Conservation (phyloP, 2,329 filamentous ascomycete species). For the Cordyceps militaris region DNA sequence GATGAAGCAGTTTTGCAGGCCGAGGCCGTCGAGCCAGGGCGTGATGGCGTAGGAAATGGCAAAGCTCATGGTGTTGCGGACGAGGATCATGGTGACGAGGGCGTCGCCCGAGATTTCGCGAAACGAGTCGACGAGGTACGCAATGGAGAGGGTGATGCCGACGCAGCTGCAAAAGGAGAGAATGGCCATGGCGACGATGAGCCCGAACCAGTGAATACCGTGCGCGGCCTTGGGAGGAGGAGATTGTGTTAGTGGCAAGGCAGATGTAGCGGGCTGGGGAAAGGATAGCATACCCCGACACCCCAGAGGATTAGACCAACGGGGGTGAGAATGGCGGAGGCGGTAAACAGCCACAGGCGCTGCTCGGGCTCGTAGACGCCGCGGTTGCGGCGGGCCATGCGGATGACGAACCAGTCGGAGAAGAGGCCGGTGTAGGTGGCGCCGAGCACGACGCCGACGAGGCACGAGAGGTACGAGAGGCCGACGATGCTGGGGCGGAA, state of each 20-base stretch:
- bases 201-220: conserved; percentile 34
- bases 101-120: conserved; percentile 33
- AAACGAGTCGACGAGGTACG: conserved; percentile 36
- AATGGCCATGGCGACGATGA: conserved; percentile 33
- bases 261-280: background rate
- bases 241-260: background rate
- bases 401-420: conserved; percentile 32
- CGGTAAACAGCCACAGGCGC: conserved; percentile 32
- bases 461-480: conserved; percentile 30
- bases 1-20: conserved; percentile 36
- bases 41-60: conserved; percentile 35
- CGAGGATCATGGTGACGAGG: conserved; percentile 32
- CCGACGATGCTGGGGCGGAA: conserved; percentile 34
- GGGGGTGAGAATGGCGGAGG: conserved; percentile 25
- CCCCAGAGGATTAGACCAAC: conserved; percentile 27
- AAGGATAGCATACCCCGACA: conserved; percentile 21
- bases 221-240: conserved; percentile 27
- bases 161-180: conserved; percentile 28
- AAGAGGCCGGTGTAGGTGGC: conserved; percentile 26
- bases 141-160: conserved; percentile 31
- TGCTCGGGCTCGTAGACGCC: conserved; percentile 36
- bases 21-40: conserved; percentile 35
- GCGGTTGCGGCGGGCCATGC: conserved; percentile 31
- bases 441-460: conserved; percentile 27
- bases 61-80: conserved; percentile 32